Base-by-base conservation (phyloP, 192 early-diverging fungal genomes). In the Coemansia sp. region DNA sequence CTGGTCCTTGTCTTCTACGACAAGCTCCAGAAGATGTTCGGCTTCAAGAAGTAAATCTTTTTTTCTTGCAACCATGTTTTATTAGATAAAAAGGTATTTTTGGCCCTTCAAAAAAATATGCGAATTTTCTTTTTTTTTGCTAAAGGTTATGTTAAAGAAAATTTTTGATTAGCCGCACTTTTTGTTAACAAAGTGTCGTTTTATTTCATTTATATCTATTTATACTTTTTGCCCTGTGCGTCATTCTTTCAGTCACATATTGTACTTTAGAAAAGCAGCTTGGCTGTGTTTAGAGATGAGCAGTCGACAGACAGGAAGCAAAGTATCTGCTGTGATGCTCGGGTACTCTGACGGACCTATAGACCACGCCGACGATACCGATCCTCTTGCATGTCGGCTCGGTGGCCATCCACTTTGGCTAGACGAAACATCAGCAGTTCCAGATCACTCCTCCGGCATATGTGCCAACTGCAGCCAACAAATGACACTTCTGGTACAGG, bases 1-100 rank as follows among this genome's bases (percentile, higher is more conserved):
- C 87, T 89, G 85, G 95, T 96, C 63, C 87, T 90, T 79, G 89
- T 84, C 85, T 84, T 71, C 63, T 85, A 77, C 77, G 89, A 86
- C 84, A 72, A 90, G 76, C 83, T 88, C 72, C 84, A 89, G 83
- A 66, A 75, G 59, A 48, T 74, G 40, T 65, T 80, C 34, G 68
- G 69, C 40, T 28, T 72, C 73, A 63, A 66, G 59, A 63, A 63
- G 42, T 54, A 56, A 49, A 7, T 18, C 16, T 11, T 36, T 50
- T 6, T 16, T 60, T 31, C 22, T 25, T 25, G 22, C 22, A 25
- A 25, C 22, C 22, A 25, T 25, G 22, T 25, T 25, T 25, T 25
- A 25, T 30, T 28, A 25, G 51, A 54, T 29, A 11, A 30, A 30
- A 25, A 25, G 1, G 1, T n/a, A n/a, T n/a, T n/a, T 25, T 25